These are phyloP conservation scores for Pichia norvegensis DNA, from an alignment of 1,139 yeast species.

Conservation along the genomic window DNA sequence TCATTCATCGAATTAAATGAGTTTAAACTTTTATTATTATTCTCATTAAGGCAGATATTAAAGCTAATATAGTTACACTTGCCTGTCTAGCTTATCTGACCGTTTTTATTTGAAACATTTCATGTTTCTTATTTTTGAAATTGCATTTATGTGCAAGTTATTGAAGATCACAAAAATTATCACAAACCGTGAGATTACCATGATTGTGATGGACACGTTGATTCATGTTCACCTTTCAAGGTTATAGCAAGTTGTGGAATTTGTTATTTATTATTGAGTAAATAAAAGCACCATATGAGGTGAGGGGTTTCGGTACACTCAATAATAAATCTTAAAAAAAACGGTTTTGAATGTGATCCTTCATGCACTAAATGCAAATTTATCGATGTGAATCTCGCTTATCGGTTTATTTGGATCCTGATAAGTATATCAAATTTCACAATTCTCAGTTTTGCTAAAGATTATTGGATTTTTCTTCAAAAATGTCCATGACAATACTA, in stretches of 20 bases:
- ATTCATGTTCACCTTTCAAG: not conserved
- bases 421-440: not conserved
- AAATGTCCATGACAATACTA: conserved; percentile 10
- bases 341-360: not conserved
- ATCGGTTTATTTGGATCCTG: not conserved
- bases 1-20: not conserved
- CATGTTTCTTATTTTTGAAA: not conserved
- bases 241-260: not conserved
- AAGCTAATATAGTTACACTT: not conserved
- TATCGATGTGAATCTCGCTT: not conserved
- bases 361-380: not conserved
- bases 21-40: too few species aligned
- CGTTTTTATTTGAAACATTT: not conserved
- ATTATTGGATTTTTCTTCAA: not conserved
- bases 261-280: not conserved
- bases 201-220: not conserved
- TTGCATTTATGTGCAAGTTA: not conserved
- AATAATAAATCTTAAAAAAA: not conserved
- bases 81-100: not conserved
- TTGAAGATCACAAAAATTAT: not conserved
- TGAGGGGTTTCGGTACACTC: not conserved
- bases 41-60: too few species aligned
- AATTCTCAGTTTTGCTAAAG: not conserved
- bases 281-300: not conserved
- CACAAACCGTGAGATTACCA: not conserved